Conservation (phyloP, 1,284 basidiomycete genomes). For the Cutaneotrichosporon sp. region DNA sequence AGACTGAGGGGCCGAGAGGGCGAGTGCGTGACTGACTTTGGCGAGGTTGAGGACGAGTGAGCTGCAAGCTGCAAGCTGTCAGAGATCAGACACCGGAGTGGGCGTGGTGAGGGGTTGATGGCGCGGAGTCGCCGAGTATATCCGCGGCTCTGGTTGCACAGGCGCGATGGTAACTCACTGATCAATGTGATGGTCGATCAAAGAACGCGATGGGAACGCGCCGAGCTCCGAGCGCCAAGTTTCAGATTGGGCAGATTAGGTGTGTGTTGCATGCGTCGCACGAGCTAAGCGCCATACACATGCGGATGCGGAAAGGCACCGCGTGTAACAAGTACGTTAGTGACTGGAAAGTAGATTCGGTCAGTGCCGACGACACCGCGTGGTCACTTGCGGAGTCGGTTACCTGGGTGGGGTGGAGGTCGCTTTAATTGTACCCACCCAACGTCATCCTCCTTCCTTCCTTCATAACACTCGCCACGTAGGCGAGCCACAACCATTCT, state of each 20-base stretch:
- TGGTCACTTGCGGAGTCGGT: background rate
- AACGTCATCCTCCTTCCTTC: background rate
- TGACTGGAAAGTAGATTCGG: background rate
- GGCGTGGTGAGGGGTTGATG: too few species aligned
- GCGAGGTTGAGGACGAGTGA: background rate
- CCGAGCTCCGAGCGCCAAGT: background rate
- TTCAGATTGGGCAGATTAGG: background rate
- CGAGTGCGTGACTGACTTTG: background rate
- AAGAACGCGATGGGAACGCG: background rate
- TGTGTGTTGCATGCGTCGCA: background rate
- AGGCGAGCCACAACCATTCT: slow-evolving; percentile 14
- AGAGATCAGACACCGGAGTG: background rate
- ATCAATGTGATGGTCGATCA: background rate
- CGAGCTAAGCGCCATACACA: background rate
- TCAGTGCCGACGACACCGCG: background rate
- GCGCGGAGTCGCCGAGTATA: too few species aligned
- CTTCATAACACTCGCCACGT: background rate
- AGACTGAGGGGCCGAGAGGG: background rate
- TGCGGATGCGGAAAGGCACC: background rate
- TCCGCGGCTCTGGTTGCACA: too few species aligned
- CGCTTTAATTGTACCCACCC: background rate
- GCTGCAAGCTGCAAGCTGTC: background rate
- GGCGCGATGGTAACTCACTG: background rate
- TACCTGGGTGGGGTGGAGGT: background rate
- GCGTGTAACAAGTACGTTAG: background rate